These are phyloP conservation scores for Aspergillus aculeatinus DNA, from an alignment of 2,329 filamentous ascomycete species.

Conservation along the genomic window DNA sequence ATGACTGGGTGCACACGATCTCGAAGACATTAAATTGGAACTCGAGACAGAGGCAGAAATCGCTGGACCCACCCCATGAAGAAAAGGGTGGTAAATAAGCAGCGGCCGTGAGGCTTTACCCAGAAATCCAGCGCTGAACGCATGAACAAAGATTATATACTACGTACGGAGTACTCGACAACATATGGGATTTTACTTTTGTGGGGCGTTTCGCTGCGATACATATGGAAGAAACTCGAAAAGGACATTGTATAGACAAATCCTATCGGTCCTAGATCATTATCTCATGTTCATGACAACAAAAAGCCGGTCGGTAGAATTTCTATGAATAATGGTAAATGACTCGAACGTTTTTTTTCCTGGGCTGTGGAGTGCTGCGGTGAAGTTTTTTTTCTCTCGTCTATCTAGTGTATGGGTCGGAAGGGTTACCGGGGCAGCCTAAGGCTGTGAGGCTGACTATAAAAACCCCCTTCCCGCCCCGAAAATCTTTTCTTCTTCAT, in stretches of 20 bases:
- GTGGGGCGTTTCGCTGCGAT: not conserved
- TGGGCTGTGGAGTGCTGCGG: slow-evolving; percentile 9
- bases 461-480: slow-evolving; percentile 24
- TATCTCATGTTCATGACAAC: not conserved
- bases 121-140: too few relatives aligned
- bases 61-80: slow-evolving; percentile 26
- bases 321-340: slow-evolving; percentile 8
- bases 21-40: slow-evolving; percentile 54
- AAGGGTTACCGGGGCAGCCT: slow-evolving; percentile 35
- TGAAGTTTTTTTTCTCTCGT: slow-evolving; percentile 14
- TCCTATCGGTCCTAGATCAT: not conserved
- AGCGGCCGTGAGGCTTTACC: too few relatives aligned
- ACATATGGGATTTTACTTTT: not conserved
- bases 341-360: not conserved
- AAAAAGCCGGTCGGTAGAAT: not conserved
- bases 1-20: slow-evolving; percentile 53
- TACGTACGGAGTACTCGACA: not conserved
- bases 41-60: slow-evolving; percentile 48
- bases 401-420: slow-evolving; percentile 28
- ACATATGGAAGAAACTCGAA: not conserved
- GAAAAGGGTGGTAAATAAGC: not conserved
- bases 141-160: too few relatives aligned
- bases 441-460: slow-evolving; percentile 30
- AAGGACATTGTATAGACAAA: not conserved
- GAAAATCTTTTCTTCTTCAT: slow-evolving; percentile 28